Conservation (phyloP, 306 rosid genomes). For the Trifolium fragiferum region DNA sequence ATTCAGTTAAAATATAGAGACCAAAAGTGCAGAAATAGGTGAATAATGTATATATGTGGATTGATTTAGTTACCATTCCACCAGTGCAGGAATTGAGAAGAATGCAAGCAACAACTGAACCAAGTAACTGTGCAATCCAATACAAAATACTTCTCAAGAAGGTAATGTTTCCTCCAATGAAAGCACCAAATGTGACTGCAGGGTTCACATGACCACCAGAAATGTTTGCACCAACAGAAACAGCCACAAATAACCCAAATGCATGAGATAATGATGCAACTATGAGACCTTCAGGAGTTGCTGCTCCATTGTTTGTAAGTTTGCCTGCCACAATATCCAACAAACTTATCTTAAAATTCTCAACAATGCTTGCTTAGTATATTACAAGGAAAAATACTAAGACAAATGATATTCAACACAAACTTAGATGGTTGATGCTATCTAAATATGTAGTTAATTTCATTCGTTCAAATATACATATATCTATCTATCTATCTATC, state of each 20-base stretch:
- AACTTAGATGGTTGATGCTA: neutral
- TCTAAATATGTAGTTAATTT: no score
- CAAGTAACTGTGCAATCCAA: constrained; percentile 52
- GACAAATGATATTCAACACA: neutral
- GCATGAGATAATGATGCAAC: constrained; percentile 73
- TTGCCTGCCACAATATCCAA: constrained; percentile 41
- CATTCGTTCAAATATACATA: no score
- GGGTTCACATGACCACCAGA: constrained; percentile 91
- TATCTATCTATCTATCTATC: no score
- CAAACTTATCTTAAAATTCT: neutral
- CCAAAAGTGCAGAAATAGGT: neutral
- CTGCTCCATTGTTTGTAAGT: constrained; percentile 38
- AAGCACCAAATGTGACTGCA: constrained; percentile 77
- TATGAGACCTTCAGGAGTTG: constrained; percentile 62
- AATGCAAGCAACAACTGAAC: constrained; percentile 49
- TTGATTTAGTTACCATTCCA: constrained; percentile 49
- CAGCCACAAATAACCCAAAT: constrained; percentile 75
- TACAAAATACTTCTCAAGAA: constrained; percentile 48
- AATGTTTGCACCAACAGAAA: constrained; percentile 77
- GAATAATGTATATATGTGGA: neutral
- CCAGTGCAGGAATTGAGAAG: constrained; percentile 42
- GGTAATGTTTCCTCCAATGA: constrained; percentile 50
- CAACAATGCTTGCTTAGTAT: neutral
- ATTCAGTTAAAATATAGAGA: no score
- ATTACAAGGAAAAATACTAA: no score